A percentile compares a stretch with the other conserved stretches of the same genome.
These are phyloP conservation scores for Cystobasidium sp. DNA, from an alignment of 1,284 basidiomycete species.

Conservation along the genomic window DNA sequence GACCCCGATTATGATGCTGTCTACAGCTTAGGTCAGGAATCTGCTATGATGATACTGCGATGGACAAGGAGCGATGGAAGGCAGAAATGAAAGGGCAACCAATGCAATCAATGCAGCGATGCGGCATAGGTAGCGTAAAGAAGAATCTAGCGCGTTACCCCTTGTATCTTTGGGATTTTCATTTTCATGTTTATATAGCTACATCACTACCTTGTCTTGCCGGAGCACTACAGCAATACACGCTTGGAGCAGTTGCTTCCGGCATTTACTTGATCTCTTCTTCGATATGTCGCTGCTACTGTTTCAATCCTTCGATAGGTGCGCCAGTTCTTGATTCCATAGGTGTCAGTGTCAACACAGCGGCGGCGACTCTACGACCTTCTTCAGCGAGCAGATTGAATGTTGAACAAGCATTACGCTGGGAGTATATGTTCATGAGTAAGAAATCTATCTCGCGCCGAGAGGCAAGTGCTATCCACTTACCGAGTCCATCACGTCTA, in stretches of 20 bases:
- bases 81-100: slow-evolving; percentile 7
- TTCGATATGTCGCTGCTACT: background rate
- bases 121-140: background rate
- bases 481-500: slow-evolving; percentile 94
- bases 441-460: background rate
- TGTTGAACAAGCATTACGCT: slow-evolving; percentile 91
- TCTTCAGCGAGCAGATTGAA: slow-evolving; percentile 93
- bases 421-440: background rate
- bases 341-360: slow-evolving; percentile 70
- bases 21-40: slow-evolving; percentile 37
- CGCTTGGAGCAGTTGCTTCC: no score
- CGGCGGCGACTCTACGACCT: slow-evolving; percentile 86
- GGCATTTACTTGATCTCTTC: no score
- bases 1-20: slow-evolving; percentile 36
- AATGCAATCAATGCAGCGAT: background rate
- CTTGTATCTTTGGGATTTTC: background rate
- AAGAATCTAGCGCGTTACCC: background rate
- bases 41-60: slow-evolving; percentile 20
- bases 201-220: background rate
- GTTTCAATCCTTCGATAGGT: background rate
- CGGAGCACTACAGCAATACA: background rate
- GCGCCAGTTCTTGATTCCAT: slow-evolving; percentile 37
- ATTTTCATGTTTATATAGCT: background rate
- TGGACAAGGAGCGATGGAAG: slow-evolving; percentile 34
- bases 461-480: slow-evolving; percentile 54